Conservation (phyloP, 805 yeast species). For the Teunomyces tritomae region DNA sequence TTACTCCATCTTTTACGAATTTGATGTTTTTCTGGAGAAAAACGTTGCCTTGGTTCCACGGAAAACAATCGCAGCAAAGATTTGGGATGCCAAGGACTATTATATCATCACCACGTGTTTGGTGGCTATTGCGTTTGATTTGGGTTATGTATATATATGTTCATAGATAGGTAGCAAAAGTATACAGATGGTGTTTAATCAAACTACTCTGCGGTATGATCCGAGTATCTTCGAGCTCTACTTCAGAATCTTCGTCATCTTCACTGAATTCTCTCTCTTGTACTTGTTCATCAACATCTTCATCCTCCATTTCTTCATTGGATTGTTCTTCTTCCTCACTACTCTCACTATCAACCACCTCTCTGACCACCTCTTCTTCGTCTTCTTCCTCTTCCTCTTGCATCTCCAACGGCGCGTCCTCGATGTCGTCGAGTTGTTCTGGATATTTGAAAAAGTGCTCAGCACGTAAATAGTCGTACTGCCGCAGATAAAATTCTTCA, state of each 20-base stretch:
- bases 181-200: conserved; percentile 5
- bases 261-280: too few relatives aligned
- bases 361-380: conserved; percentile 10
- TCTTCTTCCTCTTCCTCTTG: conserved; percentile 5
- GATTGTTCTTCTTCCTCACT: conserved; percentile 7
- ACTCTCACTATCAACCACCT: conserved; percentile 3
- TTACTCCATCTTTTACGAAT: conserved; percentile 7
- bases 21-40: neutral
- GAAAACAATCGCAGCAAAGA: neutral
- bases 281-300: too few relatives aligned
- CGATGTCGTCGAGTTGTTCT: neutral
- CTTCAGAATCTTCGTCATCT: too few relatives aligned
- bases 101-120: neutral
- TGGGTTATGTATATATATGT: neutral
- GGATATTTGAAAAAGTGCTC: neutral
- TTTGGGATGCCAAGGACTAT: neutral
- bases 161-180: neutral
- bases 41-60: neutral
- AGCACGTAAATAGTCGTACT: neutral
- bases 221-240: too few relatives aligned
- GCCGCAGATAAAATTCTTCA: neutral
- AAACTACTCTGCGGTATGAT: neutral
- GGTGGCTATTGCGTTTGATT: neutral
- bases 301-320: neutral
- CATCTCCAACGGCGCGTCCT: conserved; percentile 4